Evolutionary conservation across 305 asterid species (phyloP).

Genomic region (Andrographis paniculata): DNA sequence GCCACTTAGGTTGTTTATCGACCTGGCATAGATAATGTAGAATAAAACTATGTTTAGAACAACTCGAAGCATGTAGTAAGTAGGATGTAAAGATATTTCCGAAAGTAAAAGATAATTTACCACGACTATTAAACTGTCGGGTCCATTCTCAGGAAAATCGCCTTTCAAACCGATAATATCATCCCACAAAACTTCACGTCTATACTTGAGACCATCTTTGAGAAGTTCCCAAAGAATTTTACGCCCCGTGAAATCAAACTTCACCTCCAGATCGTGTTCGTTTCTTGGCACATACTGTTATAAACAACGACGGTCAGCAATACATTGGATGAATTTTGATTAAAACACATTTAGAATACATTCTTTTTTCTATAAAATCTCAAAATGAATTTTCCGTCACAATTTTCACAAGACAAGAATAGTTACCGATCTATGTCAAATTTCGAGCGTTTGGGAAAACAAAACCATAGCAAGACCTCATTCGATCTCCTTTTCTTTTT

Average conservation of each 20-base stretch:
- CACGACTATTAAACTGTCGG: constrained; percentile 56
- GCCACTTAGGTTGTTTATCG: constrained; percentile 74
- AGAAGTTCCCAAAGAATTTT: constrained; percentile 93
- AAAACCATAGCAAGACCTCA: constrained; percentile 3
- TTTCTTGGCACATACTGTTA: constrained; percentile 61
- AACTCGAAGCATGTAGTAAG: too few relatives aligned
- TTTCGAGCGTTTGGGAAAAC: neutral
- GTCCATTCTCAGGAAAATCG: constrained; percentile 45
- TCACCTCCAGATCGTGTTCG: constrained; percentile 83
- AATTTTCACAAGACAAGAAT: neutral
- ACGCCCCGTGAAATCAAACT: constrained; percentile 84
- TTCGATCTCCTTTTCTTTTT: constrained; percentile 1
- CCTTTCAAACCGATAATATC: constrained; percentile 69
- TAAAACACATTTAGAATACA: too few relatives aligned
- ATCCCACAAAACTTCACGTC: constrained; percentile 85
- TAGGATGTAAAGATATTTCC: too few relatives aligned
- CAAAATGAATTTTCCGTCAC: too few relatives aligned
- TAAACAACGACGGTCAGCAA: too few relatives aligned
- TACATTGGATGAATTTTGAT: too few relatives aligned
- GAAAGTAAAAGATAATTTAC: constrained; percentile 34
- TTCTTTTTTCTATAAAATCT: too few relatives aligned
- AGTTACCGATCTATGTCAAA: constrained; percentile 3
- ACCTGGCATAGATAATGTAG: constrained; percentile 36
- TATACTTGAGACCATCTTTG: too few relatives aligned
- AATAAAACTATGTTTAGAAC: constrained; percentile 2